Evolutionary conservation across 2,329 filamentous ascomycete genomes (phyloP).

Genomic region (Pseudogymnoascus sp.): DNA sequence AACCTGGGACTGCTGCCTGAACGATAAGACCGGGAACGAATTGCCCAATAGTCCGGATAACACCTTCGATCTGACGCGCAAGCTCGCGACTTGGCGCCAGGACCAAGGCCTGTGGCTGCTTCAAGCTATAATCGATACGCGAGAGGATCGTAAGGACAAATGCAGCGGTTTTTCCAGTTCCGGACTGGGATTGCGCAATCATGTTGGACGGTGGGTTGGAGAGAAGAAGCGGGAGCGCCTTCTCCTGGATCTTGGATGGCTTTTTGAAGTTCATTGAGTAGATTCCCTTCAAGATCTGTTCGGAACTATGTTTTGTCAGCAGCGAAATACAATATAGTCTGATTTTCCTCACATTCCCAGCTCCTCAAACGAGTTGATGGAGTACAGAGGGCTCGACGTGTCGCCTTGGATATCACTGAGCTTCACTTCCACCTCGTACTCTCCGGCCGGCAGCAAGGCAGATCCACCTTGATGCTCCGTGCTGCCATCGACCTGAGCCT

Average conservation of each 20-base stretch:
- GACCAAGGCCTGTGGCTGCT: slow-evolving; percentile 74
- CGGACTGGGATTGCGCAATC: slow-evolving; percentile 98
- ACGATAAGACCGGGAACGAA: slow-evolving; percentile 70
- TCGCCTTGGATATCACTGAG: slow-evolving; percentile 83
- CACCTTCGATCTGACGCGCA: slow-evolving; percentile 84
- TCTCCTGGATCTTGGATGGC: slow-evolving; percentile 96
- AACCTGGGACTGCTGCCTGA: slow-evolving; percentile 74
- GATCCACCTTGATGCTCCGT: slow-evolving; percentile 37
- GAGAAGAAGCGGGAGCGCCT: slow-evolving; percentile 82
- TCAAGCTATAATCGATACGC: slow-evolving; percentile 64
- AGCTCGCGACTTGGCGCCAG: slow-evolving; percentile 91
- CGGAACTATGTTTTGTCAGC: slow-evolving; percentile 33
- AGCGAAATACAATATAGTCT: slow-evolving; percentile 10
- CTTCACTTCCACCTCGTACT: slow-evolving; percentile 86
- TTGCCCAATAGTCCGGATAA: slow-evolving; percentile 73
- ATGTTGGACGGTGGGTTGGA: slow-evolving; percentile 82
- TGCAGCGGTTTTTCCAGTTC: slow-evolving; percentile 94
- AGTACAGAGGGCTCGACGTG: slow-evolving; percentile 78
- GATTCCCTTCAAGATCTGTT: slow-evolving; percentile 67
- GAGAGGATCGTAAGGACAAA: slow-evolving; percentile 89
- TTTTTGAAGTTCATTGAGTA: slow-evolving; percentile 79
- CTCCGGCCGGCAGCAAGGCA: slow-evolving; percentile 52
- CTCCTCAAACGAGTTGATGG: slow-evolving; percentile 74
- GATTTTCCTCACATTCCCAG: slow-evolving; percentile 62
- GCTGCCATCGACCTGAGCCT: slow-evolving; percentile 38